Conservation (phyloP, 257 asterid species). For the Salvia splendens region DNA sequence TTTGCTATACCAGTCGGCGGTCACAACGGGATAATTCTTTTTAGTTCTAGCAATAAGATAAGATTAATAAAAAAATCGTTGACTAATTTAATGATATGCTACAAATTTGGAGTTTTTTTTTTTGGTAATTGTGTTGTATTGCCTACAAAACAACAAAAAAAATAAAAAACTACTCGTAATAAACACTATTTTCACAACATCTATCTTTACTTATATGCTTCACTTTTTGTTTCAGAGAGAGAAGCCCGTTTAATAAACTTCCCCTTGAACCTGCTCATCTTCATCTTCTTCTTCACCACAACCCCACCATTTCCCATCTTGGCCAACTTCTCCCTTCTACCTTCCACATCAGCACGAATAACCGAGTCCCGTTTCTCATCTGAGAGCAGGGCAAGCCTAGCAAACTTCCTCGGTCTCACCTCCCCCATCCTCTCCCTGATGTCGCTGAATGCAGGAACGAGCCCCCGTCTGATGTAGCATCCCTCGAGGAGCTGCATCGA, state of each 20-base stretch:
- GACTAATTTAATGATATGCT: background rate
- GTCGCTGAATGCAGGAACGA: conserved; percentile 87
- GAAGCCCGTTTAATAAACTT: conserved; percentile 39
- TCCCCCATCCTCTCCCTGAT: conserved; percentile 77
- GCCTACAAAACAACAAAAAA: conserved; percentile 25
- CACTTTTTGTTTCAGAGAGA: conserved; percentile 36
- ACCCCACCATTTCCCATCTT: conserved; percentile 46
- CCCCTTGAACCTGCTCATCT: conserved; percentile 33
- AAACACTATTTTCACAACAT: background rate
- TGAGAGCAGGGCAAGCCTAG: conserved; percentile 81
- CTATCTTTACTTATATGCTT: conserved; percentile 15
- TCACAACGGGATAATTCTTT: background rate
- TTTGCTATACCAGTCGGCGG: too few relatives aligned
- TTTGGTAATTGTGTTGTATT: background rate
- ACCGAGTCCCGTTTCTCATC: conserved; percentile 65
- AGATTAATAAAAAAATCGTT: background rate
- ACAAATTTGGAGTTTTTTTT: background rate
- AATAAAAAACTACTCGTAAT: too few relatives aligned
- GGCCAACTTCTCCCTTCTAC: conserved; percentile 62
- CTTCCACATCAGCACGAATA: conserved; percentile 66
- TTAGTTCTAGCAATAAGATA: background rate
- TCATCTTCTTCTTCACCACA: conserved; percentile 35
- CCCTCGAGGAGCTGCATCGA: conserved; percentile 90
- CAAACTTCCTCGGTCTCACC: conserved; percentile 78
- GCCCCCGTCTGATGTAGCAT: conserved; percentile 84